phyloP scores from a whole-genome alignment of 106 monocot species.

The Ottelia alismoides region DNA sequence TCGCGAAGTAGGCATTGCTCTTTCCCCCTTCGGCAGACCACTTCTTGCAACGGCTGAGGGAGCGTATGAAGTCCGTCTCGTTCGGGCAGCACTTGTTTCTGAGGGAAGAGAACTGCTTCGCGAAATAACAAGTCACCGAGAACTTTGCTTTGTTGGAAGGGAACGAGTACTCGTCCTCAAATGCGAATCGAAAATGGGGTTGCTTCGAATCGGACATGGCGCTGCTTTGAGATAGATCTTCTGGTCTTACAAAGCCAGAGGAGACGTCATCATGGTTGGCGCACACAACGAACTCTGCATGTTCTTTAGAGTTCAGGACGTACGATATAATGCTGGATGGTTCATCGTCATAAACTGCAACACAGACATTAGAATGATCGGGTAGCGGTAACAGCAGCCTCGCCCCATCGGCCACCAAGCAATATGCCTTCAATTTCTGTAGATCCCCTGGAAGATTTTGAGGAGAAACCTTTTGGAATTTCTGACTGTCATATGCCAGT shows the following conservation, averaged over 20 bases:
- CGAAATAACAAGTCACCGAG: conserved; percentile 82
- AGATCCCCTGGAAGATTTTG: conserved; percentile 25
- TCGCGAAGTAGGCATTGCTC: conserved; percentile 94
- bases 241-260: not conserved
- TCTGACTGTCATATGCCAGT: conserved; percentile 8
- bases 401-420: conserved; percentile 36
- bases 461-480: conserved; percentile 27
- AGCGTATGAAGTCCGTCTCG: conserved; percentile 53
- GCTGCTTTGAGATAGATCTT: too few relatives aligned
- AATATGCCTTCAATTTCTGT: conserved; percentile 25
- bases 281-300: conserved; percentile 49
- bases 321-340: conserved; percentile 65
- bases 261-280: too few relatives aligned
- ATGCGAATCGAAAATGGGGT: conserved; percentile 50
- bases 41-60: conserved; percentile 74
- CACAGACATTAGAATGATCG: conserved; percentile 18
- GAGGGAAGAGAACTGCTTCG: conserved; percentile 61
- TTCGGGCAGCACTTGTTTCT: conserved; percentile 65
- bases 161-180: conserved; percentile 65
- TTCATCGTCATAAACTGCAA: conserved; percentile 80
- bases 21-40: conserved; percentile 97
- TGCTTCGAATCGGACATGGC: conserved; percentile 31
- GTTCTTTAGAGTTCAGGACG: conserved; percentile 51
- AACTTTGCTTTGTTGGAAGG: conserved; percentile 52
- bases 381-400: conserved; percentile 49